A percentile compares a stretch with the other conserved stretches of the same genome.
These are phyloP conservation scores for Trametes sp. DNA, from an alignment of 1,284 basidiomycete species.

Conservation along the genomic window DNA sequence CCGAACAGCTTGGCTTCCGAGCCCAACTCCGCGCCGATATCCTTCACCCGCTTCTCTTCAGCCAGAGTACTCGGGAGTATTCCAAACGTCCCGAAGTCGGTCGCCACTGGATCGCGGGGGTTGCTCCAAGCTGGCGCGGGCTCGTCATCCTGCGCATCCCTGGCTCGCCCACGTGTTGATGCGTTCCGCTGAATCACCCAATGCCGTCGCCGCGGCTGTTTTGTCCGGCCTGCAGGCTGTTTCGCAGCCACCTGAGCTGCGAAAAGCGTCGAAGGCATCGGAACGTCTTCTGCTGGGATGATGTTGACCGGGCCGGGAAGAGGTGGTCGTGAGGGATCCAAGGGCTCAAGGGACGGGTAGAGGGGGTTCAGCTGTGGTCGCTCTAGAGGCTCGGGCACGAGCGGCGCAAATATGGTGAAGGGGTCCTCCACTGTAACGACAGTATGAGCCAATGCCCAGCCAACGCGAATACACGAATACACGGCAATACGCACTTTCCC, in stretches of 20 bases:
- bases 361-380: constrained; percentile 65
- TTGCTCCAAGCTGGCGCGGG: constrained; percentile 49
- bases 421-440: constrained; percentile 78
- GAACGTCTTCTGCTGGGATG: constrained; percentile 30
- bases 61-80: constrained; percentile 55
- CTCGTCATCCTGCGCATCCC: constrained; percentile 61
- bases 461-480: background rate
- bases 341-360: constrained; percentile 49
- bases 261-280: constrained; percentile 15
- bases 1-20: constrained; percentile 48
- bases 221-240: constrained; percentile 19
- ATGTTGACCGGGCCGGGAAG: constrained; percentile 44
- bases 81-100: constrained; percentile 70
- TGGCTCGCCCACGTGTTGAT: constrained; percentile 54
- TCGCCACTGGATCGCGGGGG: constrained; percentile 57
- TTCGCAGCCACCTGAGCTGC: constrained; percentile 16
- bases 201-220: constrained; percentile 42
- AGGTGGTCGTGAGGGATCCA: constrained; percentile 32
- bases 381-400: constrained; percentile 63
- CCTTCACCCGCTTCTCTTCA: constrained; percentile 52
- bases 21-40: constrained; percentile 41
- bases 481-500: constrained; percentile 57
- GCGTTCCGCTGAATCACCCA: constrained; percentile 52
- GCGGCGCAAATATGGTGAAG: constrained; percentile 67
- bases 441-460: constrained; percentile 6